Conservation (phyloP, 208 protist species). For the Herpetomonas samuelpessoai region DNA sequence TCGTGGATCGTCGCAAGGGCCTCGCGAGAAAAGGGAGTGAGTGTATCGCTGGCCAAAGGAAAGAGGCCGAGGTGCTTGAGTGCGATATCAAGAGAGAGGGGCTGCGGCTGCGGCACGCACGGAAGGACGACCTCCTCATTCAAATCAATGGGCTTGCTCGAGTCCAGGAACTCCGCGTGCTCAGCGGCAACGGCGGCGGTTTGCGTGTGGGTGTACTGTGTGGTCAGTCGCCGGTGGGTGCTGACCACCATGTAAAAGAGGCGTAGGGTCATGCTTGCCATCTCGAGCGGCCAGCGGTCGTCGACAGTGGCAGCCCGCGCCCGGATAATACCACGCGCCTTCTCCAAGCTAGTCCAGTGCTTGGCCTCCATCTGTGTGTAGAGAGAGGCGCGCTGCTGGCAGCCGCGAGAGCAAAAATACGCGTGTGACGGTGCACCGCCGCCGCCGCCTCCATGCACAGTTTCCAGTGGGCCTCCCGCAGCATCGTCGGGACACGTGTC, state of each 20-base stretch:
- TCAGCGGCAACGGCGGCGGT: constrained; percentile 1
- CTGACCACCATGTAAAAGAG: constrained; percentile 70
- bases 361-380: constrained; percentile 37
- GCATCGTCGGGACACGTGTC: too few species aligned
- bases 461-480: too few species aligned
- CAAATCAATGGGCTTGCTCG: neutral
- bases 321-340: constrained; percentile 38
- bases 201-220: constrained; percentile 21
- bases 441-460: neutral
- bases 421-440: neutral
- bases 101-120: constrained; percentile 15
- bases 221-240: constrained; percentile 46
- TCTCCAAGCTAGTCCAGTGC: constrained; percentile 27
- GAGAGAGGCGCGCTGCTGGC: constrained; percentile 33
- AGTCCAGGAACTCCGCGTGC: neutral
- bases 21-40: constrained; percentile 9
- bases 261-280: constrained; percentile 58
- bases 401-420: constrained; percentile 29
- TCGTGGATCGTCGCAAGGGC: constrained; percentile 32
- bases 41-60: constrained; percentile 20
- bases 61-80: constrained; percentile 32
- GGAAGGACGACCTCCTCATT: neutral
- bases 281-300: constrained; percentile 48
- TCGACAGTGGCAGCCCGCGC: constrained; percentile 28
- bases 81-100: constrained; percentile 24